phyloP scores from a whole-genome alignment of 306 rosid species.

The Glycine latifolia region DNA sequence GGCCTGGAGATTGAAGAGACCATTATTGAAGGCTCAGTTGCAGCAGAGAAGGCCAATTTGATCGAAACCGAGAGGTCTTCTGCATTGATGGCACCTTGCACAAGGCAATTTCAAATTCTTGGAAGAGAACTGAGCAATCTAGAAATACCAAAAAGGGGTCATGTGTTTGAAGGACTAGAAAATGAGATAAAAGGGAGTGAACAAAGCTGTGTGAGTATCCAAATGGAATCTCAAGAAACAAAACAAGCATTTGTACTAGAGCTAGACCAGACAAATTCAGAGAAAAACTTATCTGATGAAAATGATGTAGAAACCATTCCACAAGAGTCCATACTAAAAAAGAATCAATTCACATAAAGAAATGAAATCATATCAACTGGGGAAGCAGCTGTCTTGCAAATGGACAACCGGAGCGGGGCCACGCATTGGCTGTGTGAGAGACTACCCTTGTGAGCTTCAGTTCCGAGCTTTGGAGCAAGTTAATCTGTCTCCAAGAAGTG shows the following conservation, averaged over 20 bases:
- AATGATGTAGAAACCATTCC: slow-evolving; percentile 61
- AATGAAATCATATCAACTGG: slow-evolving; percentile 81
- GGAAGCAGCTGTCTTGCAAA: slow-evolving; percentile 89
- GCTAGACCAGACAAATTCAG: slow-evolving; percentile 42
- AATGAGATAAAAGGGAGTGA: slow-evolving; percentile 44
- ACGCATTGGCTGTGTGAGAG: slow-evolving; percentile 89
- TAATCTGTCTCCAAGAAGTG: slow-evolving; percentile 80
- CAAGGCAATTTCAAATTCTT: slow-evolving; percentile 46
- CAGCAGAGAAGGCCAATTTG: slow-evolving; percentile 44
- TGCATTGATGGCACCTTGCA: slow-evolving; percentile 42
- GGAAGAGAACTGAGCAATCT: slow-evolving; percentile 59
- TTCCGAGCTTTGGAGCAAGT: slow-evolving; percentile 86
- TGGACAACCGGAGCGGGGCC: slow-evolving; percentile 99
- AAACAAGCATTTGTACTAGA: slow-evolving; percentile 38
- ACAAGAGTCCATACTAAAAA: slow-evolving; percentile 71
- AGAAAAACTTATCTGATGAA: slow-evolving; percentile 47
- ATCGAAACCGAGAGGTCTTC: slow-evolving; percentile 42
- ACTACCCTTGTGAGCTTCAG: slow-evolving; percentile 90
- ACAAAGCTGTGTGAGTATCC: slow-evolving; percentile 21
- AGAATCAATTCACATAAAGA: slow-evolving; percentile 85
- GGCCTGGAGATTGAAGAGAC: slow-evolving; percentile 57
- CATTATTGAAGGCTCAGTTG: slow-evolving; percentile 43
- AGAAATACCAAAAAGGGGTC: slow-evolving; percentile 61
- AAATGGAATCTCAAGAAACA: slow-evolving; percentile 50
- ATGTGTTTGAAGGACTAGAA: slow-evolving; percentile 48